A percentile compares a stretch with the other conserved stretches of the same genome.
Evolutionary conservation across 768 basidiomycete species (phyloP).

Genomic region (Termitomyces sp.): DNA sequence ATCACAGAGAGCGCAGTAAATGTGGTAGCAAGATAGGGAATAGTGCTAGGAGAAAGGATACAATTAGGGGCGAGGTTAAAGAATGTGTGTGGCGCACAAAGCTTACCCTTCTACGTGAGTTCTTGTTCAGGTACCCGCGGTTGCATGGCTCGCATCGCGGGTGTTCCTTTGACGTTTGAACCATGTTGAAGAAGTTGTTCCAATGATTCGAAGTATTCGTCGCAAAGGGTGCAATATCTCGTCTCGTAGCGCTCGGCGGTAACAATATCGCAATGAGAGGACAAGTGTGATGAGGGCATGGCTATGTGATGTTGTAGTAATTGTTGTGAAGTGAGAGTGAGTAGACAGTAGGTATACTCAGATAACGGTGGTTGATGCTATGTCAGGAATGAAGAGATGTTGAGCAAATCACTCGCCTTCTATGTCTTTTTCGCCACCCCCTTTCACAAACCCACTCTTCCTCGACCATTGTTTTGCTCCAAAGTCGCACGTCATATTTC

Average conservation of each 20-base stretch:
- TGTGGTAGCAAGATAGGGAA: neutral
- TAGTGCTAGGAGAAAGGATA: conserved; percentile 1
- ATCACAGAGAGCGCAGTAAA: conserved; percentile 7
- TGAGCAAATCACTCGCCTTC: neutral
- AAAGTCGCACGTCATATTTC: neutral
- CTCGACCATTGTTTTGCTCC: neutral
- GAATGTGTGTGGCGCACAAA: neutral
- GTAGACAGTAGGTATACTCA: neutral
- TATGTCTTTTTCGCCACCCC: conserved; percentile 4
- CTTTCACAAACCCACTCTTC: conserved; percentile 1
- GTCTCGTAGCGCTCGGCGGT: neutral
- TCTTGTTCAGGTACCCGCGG: conserved; percentile 4
- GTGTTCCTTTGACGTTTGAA: neutral
- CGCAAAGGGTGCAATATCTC: conserved; percentile 1
- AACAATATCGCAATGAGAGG: neutral
- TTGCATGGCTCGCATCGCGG: conserved; percentile 5
- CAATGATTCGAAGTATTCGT: neutral
- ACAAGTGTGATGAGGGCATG: neutral
- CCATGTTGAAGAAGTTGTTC: neutral
- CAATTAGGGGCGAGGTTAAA: neutral
- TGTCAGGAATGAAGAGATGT: neutral
- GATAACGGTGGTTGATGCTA: conserved; percentile 1
- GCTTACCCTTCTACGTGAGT: conserved; percentile 5
- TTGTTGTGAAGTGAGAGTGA: neutral
- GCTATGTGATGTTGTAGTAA: too few relatives aligned